Conservation (phyloP, 2,329 filamentous ascomycete species). For the Cercospora sp. region DNA sequence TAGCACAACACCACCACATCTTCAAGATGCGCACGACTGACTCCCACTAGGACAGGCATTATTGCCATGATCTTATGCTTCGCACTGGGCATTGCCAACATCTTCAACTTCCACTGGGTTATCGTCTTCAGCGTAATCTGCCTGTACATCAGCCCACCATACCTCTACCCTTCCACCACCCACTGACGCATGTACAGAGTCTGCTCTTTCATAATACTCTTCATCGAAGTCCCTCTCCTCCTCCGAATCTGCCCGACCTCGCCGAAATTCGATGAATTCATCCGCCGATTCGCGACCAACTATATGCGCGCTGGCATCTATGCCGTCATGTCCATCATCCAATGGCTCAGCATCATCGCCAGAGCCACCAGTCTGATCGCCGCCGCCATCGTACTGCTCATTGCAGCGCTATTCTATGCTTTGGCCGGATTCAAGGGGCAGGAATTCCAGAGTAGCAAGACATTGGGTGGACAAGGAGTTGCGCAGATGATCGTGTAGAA, state of each 20-base stretch:
- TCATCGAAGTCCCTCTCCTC: conserved; percentile 79
- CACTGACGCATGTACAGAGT: conserved; percentile 38
- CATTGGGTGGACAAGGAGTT: conserved; percentile 86
- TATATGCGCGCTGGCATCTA: conserved; percentile 95
- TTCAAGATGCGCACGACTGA: background rate
- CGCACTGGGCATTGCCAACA: conserved; percentile 67
- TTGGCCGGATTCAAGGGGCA: conserved; percentile 79
- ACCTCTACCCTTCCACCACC: background rate
- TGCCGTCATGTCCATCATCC: conserved; percentile 72
- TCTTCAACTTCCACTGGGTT: conserved; percentile 61
- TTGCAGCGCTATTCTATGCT: conserved; percentile 78
- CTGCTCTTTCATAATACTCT: conserved; percentile 52
- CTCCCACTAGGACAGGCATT: conserved; percentile 53
- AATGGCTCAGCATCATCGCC: conserved; percentile 76
- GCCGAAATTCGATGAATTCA: conserved; percentile 78
- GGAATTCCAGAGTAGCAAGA: conserved; percentile 90
- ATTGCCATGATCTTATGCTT: conserved; percentile 65
- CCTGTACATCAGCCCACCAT: conserved; percentile 43
- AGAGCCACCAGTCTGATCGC: conserved; percentile 74
- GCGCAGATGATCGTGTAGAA: conserved; percentile 92
- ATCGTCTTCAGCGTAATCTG: conserved; percentile 61
- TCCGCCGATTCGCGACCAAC: conserved; percentile 91
- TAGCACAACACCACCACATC: background rate
- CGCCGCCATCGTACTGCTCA: conserved; percentile 74
- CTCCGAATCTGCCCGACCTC: conserved; percentile 98